phyloP scores from a whole-genome alignment of 2,329 filamentous ascomycete genomes.

The Chaetomium globosum region DNA sequence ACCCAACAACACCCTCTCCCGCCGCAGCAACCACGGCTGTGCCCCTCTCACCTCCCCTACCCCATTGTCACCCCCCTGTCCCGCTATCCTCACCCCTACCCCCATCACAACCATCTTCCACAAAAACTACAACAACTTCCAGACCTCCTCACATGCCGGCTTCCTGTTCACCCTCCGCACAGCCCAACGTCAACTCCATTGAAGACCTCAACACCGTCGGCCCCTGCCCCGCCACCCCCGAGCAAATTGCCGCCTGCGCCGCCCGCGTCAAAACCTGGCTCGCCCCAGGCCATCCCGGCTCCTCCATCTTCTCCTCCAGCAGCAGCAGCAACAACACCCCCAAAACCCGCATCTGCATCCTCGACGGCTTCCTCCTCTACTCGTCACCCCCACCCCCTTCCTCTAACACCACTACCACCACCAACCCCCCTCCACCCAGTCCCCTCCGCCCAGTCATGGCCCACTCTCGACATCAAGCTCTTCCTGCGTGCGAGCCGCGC shows the following conservation, averaged over 20 bases:
- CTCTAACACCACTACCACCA: not conserved
- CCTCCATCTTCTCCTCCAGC: constrained; percentile 40
- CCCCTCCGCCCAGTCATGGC: constrained; percentile 57
- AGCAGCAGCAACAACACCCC: not conserved
- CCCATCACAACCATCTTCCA: constrained; percentile 24
- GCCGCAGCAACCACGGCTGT: constrained; percentile 39
- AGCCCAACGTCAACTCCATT: constrained; percentile 57
- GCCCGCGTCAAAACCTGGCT: constrained; percentile 54
- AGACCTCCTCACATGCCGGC: constrained; percentile 17
- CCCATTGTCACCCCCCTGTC: constrained; percentile 1
- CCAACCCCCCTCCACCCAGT: too few relatives aligned
- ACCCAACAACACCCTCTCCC: constrained; percentile 28
- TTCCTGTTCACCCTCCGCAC: constrained; percentile 20
- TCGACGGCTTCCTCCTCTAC: constrained; percentile 90
- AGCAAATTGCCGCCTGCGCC: constrained; percentile 46
- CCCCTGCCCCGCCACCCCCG: constrained; percentile 53
- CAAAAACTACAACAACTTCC: constrained; percentile 21
- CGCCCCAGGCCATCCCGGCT: constrained; percentile 49
- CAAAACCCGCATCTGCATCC: constrained; percentile 60
- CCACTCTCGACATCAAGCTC: constrained; percentile 72
- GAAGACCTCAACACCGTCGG: constrained; percentile 67
- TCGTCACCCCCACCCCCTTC: constrained; percentile 45
- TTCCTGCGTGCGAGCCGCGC: constrained; percentile 73
- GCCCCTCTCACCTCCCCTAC: not conserved
- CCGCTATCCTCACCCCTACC: not conserved